Conservation (phyloP, 352 stramenopile genomes). For the Globisporangium canariense region DNA sequence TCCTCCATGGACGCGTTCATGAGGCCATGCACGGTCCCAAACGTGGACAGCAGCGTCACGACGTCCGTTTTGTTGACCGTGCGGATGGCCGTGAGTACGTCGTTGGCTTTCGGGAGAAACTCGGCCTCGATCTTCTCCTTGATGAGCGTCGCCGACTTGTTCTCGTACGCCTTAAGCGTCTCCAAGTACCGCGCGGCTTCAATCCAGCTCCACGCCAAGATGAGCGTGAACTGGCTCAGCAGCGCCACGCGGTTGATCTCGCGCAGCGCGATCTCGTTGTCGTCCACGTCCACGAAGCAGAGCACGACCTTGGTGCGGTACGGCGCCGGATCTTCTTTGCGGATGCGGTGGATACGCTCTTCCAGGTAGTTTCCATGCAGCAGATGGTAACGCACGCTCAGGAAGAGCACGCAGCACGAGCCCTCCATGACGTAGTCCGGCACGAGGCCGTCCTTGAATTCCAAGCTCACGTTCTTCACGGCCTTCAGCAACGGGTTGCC, state of each 20-base stretch:
- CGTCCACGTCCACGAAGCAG: conserved; percentile 94
- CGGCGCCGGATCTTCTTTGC: conserved; percentile 58
- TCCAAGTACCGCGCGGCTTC: conserved; percentile 96
- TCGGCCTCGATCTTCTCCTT: conserved; percentile 92
- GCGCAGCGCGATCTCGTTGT: conserved; percentile 90
- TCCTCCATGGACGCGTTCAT: conserved; percentile 92
- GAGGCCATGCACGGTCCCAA: conserved; percentile 84
- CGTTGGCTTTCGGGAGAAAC: conserved; percentile 88
- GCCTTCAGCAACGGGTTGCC: conserved; percentile 93
- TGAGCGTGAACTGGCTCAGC: conserved; percentile 89
- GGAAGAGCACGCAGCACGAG: conserved; percentile 88
- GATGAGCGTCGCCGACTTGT: conserved; percentile 93
- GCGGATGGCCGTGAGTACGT: conserved; percentile 88
- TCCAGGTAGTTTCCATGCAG: conserved; percentile 90
- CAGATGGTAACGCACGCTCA: conserved; percentile 88
- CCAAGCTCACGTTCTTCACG: conserved; percentile 91
- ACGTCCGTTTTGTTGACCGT: conserved; percentile 97
- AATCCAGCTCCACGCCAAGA: conserved; percentile 92
- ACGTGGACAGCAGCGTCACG: conserved; percentile 90
- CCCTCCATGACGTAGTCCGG: conserved; percentile 94
- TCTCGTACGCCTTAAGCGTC: conserved; percentile 95
- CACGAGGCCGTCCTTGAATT: conserved; percentile 89
- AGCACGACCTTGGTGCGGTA: conserved; percentile 92
- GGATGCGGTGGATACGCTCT: conserved; percentile 87
- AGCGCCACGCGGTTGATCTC: conserved; percentile 93